Evolutionary conservation across 371 early-diverging fungal genomes (phyloP).

Genomic region (Apophysomyces ossiformis): DNA sequence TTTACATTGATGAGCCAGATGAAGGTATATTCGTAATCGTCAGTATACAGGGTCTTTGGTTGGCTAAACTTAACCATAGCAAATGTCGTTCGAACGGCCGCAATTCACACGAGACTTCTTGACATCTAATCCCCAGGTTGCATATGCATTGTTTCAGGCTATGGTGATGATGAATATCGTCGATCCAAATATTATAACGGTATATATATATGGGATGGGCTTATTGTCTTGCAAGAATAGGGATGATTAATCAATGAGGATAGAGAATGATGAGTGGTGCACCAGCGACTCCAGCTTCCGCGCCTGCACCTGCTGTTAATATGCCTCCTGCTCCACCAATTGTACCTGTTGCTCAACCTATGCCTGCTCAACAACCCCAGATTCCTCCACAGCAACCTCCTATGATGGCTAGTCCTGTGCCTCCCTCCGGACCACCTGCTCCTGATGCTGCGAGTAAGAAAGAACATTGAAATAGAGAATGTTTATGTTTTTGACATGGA

Average conservation of each 20-base stretch:
- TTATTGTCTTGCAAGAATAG: background rate
- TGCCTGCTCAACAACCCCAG: conserved; percentile 23
- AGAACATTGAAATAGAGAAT: background rate
- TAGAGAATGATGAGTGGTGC: conserved; percentile 43
- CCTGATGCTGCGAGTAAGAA: conserved; percentile 12
- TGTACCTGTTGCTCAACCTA: conserved; percentile 29
- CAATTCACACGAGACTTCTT: conserved; percentile 75
- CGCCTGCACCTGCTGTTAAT: conserved; percentile 14
- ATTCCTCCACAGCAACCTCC: conserved; percentile 26
- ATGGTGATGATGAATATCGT: conserved; percentile 84
- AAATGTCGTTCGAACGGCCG: conserved; percentile 64
- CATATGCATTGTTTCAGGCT: conserved; percentile 88
- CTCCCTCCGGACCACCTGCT: conserved; percentile 13
- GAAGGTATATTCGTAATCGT: conserved; percentile 56
- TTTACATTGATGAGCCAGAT: conserved; percentile 77
- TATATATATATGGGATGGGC: conserved; percentile 25
- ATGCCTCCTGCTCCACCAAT: conserved; percentile 28
- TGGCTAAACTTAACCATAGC: conserved; percentile 17
- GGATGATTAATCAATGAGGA: conserved; percentile 19
- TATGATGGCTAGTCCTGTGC: conserved; percentile 21
- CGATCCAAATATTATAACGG: conserved; percentile 78
- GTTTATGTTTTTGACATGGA: background rate
- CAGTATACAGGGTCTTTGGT: background rate
- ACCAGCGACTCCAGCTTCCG: conserved; percentile 19
- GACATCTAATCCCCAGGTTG: conserved; percentile 78